Evolutionary conservation across 2,329 filamentous ascomycete species (phyloP).

Genomic region (Aspergillus floridensis): DNA sequence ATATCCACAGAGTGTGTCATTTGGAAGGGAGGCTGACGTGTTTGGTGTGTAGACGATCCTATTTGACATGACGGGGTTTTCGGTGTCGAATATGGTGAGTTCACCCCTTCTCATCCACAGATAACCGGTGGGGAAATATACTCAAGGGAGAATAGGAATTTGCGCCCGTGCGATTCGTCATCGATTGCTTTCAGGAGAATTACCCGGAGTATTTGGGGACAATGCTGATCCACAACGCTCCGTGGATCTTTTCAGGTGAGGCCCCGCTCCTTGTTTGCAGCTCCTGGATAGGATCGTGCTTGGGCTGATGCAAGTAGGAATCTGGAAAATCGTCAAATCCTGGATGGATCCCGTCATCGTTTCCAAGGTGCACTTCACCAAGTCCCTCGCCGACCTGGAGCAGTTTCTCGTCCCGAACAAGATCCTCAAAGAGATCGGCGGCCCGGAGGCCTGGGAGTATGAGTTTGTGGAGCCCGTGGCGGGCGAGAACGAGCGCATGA

Average conservation of each 20-base stretch:
- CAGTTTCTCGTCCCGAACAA: constrained; percentile 67
- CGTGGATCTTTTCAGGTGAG: constrained; percentile 82
- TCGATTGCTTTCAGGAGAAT: constrained; percentile 96
- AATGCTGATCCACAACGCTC: constrained; percentile 88
- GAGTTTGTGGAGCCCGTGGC: constrained; percentile 70
- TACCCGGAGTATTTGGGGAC: constrained; percentile 91
- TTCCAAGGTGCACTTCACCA: constrained; percentile 86
- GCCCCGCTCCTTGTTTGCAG: too few relatives aligned
- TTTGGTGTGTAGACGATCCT: constrained; percentile 66
- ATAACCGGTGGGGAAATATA: not conserved
- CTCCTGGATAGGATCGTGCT: too few relatives aligned
- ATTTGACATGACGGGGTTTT: constrained; percentile 94
- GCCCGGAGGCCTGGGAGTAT: constrained; percentile 79
- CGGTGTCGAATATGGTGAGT: constrained; percentile 84
- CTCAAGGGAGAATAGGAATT: constrained; percentile 63
- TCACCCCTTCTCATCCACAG: too few relatives aligned
- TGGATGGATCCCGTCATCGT: constrained; percentile 97
- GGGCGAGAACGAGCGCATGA: constrained; percentile 73
- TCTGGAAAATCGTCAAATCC: constrained; percentile 89
- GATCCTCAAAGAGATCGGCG: constrained; percentile 77
- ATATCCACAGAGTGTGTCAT: too few relatives aligned
- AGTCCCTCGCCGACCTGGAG: constrained; percentile 70
- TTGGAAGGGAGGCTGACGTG: not conserved
- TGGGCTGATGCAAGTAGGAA: constrained; percentile 50
- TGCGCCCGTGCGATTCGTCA: constrained; percentile 94